Percentiles rank a stretch among this genome's conserved stretches.
These are phyloP conservation scores for cucumber (Cucumis sativus) DNA, from an alignment of 306 rosid species.

Conservation along the genomic window Cucumber_9930_V3 NC_026661.2:776501-777000, in stretches of 20 bases:
- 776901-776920: neutral
- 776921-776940: neutral
- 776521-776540: constrained; percentile 68
- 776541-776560: constrained; percentile 70
- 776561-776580: constrained; percentile 72
- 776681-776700: constrained; percentile 70
- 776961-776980: neutral
- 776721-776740: neutral
- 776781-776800: neutral
- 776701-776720: constrained; percentile 60
- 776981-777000: neutral
- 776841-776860: neutral
- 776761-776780: neutral
- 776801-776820: neutral
- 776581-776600: constrained; percentile 80
- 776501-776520: constrained; percentile 85
- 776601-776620: constrained; percentile 55
- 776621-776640: constrained; percentile 73
- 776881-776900: neutral
- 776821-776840: neutral
- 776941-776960: neutral
- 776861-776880: neutral
- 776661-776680: constrained; percentile 61
- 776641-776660: constrained; percentile 70
- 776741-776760: neutral